phyloP scores from a whole-genome alignment of 2,329 filamentous ascomycete species.

The Blumeriella jaapii region DNA sequence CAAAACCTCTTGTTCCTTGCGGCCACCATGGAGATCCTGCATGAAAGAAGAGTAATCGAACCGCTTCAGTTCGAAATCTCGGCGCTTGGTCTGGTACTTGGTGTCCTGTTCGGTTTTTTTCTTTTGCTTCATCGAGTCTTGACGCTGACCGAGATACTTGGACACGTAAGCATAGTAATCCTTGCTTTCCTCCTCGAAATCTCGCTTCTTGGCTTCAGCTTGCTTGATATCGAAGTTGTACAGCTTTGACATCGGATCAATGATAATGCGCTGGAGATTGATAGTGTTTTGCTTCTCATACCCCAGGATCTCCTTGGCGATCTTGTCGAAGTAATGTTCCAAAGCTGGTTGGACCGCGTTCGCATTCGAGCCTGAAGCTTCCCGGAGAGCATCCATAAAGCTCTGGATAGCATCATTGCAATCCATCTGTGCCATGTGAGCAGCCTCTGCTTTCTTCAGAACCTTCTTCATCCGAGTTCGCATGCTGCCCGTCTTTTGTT shows the following conservation, averaged over 20 bases:
- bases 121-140: constrained; percentile 94
- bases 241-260: constrained; percentile 82
- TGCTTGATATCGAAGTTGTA: constrained; percentile 97
- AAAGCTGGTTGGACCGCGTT: constrained; percentile 95
- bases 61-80: constrained; percentile 91
- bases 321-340: constrained; percentile 97
- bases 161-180: constrained; percentile 96
- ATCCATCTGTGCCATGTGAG: constrained; percentile 63
- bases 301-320: constrained; percentile 74
- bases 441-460: constrained; percentile 84
- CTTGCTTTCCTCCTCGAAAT: constrained; percentile 97
- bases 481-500: constrained; percentile 95
- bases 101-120: constrained; percentile 90
- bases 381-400: constrained; percentile 77
- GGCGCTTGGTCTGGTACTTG: constrained; percentile 88
- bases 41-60: constrained; percentile 99
- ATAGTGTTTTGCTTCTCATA: constrained; percentile 78
- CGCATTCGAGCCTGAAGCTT: constrained; percentile 81
- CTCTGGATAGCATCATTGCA: constrained; percentile 77
- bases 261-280: constrained; percentile 85
- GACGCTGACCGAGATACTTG: constrained; percentile 88
- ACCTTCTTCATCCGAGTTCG: constrained; percentile 91
- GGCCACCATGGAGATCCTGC: constrained; percentile 97
- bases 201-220: constrained; percentile 89
- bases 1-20: constrained; percentile 93